Percentiles rank a stretch among this genome's conserved stretches.
phyloP scores from a whole-genome alignment of 345 rosid genomes.

The Moricandia arvensis region DNA sequence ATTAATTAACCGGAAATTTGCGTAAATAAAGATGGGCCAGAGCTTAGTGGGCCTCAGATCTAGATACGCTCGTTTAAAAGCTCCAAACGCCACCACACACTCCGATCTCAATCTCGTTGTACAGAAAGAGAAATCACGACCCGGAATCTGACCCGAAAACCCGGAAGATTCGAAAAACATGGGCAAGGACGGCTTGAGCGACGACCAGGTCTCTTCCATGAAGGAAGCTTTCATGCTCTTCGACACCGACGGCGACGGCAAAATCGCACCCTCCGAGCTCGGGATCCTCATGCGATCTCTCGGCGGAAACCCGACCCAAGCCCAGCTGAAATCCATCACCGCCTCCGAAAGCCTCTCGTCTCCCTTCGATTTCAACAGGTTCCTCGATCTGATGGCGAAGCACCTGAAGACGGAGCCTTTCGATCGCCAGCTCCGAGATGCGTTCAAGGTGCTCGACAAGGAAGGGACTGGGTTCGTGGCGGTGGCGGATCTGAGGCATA shows the following conservation, averaged over 20 bases:
- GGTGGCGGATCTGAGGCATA: constrained; percentile 95
- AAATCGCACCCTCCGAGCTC: constrained; percentile 90
- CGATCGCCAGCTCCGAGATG: constrained; percentile 96
- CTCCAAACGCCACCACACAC: neutral
- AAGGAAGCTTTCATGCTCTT: constrained; percentile 94
- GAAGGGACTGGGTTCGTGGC: constrained; percentile 85
- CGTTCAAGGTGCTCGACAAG: constrained; percentile 95
- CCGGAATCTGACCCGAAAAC: constrained; percentile 13
- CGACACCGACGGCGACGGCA: constrained; percentile 92
- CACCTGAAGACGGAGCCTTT: constrained; percentile 91
- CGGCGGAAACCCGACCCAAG: constrained; percentile 96
- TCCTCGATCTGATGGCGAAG: constrained; percentile 90
- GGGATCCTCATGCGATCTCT: constrained; percentile 98
- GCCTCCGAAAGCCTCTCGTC: constrained; percentile 66
- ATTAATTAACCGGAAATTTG: neutral
- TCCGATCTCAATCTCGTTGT: constrained; percentile 16
- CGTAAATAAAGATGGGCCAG: constrained; percentile 9
- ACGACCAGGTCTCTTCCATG: constrained; percentile 94
- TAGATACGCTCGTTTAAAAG: neutral
- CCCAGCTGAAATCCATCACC: constrained; percentile 75
- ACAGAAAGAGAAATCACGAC: constrained; percentile 7
- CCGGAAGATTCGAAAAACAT: constrained; percentile 37
- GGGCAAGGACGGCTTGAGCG: constrained; percentile 85
- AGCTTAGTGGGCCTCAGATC: constrained; percentile 6
- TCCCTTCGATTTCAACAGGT: constrained; percentile 85